These are phyloP conservation scores for Penicillium silybi DNA, from an alignment of 495 filamentous ascomycete genomes.

Conservation along the genomic window DNA sequence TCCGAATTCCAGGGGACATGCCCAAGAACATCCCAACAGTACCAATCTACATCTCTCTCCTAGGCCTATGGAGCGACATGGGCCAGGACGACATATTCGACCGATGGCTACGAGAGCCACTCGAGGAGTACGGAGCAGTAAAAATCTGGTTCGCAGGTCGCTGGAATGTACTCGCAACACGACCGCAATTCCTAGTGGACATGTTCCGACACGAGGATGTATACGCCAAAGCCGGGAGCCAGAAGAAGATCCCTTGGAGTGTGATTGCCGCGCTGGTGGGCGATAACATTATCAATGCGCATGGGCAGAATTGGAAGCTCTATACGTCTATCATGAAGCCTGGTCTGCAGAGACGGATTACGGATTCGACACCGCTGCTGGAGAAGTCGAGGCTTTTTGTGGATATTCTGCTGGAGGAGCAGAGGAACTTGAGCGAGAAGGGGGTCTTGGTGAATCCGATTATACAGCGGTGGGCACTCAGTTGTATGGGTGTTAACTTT, in stretches of 20 bases:
- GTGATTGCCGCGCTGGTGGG: constrained; percentile 37
- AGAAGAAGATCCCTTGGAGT: constrained; percentile 45
- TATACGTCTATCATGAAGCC: constrained; percentile 38
- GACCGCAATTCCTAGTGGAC: constrained; percentile 36
- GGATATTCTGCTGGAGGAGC: constrained; percentile 16
- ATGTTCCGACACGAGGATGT: constrained; percentile 46
- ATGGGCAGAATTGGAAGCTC: constrained; percentile 31
- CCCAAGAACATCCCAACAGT: constrained; percentile 28
- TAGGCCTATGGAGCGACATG: constrained; percentile 31
- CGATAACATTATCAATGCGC: constrained; percentile 36
- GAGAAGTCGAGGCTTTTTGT: constrained; percentile 20
- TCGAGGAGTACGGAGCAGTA: constrained; percentile 40
- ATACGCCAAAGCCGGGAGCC: constrained; percentile 42
- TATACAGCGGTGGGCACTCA: constrained; percentile 27
- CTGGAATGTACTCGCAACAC: constrained; percentile 37
- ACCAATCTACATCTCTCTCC: constrained; percentile 32
- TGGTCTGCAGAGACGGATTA: constrained; percentile 29
- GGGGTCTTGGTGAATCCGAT: constrained; percentile 19
- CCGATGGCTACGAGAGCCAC: constrained; percentile 23
- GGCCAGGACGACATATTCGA: constrained; percentile 33
- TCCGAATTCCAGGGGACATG: constrained; percentile 19
- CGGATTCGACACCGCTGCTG: constrained; percentile 18
- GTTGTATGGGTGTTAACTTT: constrained; percentile 25
- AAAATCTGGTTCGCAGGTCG: constrained; percentile 40
- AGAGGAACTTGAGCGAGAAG: neutral